Evolutionary conservation across 495 filamentous ascomycete genomes (phyloP), one percentile per base, ranked within the genome.

Genomic region (Podospora pseudopauciseta): DNA sequence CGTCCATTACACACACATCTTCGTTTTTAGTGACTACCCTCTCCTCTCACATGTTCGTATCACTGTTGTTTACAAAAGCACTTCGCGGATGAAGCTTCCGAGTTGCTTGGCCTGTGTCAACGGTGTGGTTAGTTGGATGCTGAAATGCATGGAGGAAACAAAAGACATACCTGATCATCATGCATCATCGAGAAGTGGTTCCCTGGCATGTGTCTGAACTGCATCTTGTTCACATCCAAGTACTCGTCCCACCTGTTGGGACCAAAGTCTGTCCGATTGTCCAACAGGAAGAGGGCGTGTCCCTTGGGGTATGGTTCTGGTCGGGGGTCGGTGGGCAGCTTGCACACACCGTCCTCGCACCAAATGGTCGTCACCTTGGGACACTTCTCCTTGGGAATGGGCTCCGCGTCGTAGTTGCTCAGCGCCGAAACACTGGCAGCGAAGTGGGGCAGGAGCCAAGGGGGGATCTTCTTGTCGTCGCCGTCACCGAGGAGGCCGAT

Each of bases 361-460:
- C 91, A 96, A 71, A 94, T 89, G 58, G 88, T 77, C 74, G 84
- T 87, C 13, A 90, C 89, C 64, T 87, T 87, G 5, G 91, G 88
- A 65, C 84, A 86, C 53, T 86, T 80, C 1, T 80, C 78, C 65
- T 79, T 78, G 44, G 80, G 70, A 65, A 83, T 80, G 16, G 87
- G 89, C 70, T 81, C 78, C 13, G 88, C 85, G 18, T 86, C 83
- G 79, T 95, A 96, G 57, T 87, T 89, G 68, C 88, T 88, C 28
- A 95, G 80, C 1, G 90, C 89, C 58, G 87, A 85, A 69, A 95
- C 90, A 57, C 91, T 90, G 20, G 90, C 86, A 2, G 87, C 80
- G 79, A 96, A 96, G 78, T 96, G 92, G 60, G 92, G 92, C 0
- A 95, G 86, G 4, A 96, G 85, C 92, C 92, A 96, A 9, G 81